These are phyloP conservation scores for Lolium multiflorum DNA, from an alignment of 176 grass and related monocot species.

Conservation along the genomic window DNA sequence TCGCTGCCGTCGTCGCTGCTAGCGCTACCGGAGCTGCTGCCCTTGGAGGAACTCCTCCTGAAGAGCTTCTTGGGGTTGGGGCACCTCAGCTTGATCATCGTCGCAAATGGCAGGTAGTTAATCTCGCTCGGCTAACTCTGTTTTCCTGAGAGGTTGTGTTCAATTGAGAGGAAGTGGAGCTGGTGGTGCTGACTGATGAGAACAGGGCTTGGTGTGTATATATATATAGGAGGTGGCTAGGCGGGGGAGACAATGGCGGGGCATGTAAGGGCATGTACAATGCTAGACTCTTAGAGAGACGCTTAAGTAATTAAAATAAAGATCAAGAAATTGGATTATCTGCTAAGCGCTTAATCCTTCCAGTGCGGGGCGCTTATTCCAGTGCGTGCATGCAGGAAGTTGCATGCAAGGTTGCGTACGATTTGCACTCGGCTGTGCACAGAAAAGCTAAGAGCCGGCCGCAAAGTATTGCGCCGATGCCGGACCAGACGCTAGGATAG, in stretches of 20 bases:
- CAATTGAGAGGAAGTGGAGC: neutral
- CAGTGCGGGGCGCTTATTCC: too few species aligned
- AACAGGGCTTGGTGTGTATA: conserved; percentile 19
- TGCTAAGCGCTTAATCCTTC: too few species aligned
- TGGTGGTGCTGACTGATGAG: conserved; percentile 4
- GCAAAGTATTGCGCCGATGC: too few species aligned
- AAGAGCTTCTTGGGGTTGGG: conserved; percentile 96
- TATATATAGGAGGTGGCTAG: conserved; percentile 55
- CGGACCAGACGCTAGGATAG: too few species aligned
- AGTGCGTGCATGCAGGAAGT: too few species aligned
- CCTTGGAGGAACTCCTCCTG: conserved; percentile 82
- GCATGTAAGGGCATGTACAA: too few species aligned
- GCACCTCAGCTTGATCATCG: conserved; percentile 81
- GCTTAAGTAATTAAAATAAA: too few species aligned
- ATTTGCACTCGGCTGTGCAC: too few species aligned
- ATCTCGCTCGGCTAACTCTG: neutral
- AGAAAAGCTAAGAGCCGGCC: too few species aligned
- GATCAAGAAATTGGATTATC: too few species aligned
- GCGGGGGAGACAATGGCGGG: neutral
- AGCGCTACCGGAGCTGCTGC: conserved; percentile 32
- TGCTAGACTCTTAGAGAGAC: too few species aligned
- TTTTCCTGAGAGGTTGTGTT: neutral
- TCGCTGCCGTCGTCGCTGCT: conserved; percentile 30
- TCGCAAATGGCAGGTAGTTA: neutral
- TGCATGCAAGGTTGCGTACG: too few species aligned